These are phyloP conservation scores for Orobanche coerulescens DNA, from an alignment of 257 asterid genomes.

Conservation along the genomic window DNA sequence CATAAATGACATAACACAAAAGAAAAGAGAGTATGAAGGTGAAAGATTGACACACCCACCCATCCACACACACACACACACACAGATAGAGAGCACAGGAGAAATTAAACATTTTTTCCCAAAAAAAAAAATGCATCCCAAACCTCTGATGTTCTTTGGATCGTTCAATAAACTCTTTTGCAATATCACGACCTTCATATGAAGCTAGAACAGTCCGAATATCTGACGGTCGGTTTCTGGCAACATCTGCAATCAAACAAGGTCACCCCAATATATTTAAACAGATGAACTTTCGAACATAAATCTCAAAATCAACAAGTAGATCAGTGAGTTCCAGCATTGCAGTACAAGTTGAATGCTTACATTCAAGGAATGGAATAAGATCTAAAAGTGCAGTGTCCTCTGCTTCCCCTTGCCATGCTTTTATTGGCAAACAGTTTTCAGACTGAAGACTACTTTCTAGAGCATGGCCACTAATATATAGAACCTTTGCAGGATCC, in stretches of 20 bases:
- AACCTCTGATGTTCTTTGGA: constrained; percentile 75
- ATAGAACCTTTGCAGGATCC: constrained; percentile 69
- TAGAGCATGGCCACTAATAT: constrained; percentile 65
- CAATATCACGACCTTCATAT: constrained; percentile 71
- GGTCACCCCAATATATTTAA: background rate
- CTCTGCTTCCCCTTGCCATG: constrained; percentile 73
- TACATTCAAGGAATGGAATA: constrained; percentile 88
- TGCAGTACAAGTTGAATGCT: constrained; percentile 21
- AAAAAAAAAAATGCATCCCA: constrained; percentile 15
- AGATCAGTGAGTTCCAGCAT: background rate
- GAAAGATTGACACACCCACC: background rate
- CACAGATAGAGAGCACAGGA: too few relatives aligned
- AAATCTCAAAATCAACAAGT: constrained; percentile 14
- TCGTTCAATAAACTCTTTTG: constrained; percentile 81
- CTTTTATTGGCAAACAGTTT: constrained; percentile 54
- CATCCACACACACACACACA: too few relatives aligned
- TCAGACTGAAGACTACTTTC: constrained; percentile 84
- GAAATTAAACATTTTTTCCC: too few relatives aligned
- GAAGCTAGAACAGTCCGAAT: constrained; percentile 75
- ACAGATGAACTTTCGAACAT: background rate
- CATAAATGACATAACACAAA: background rate
- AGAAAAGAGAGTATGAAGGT: background rate
- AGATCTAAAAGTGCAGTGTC: constrained; percentile 87
- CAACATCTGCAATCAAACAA: constrained; percentile 58
- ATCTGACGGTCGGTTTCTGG: constrained; percentile 65